A percentile compares a stretch with the other conserved stretches of the same genome.
phyloP scores from a whole-genome alignment of 192 early-diverging fungal species.

The Linnemannia schmuckeri region DNA sequence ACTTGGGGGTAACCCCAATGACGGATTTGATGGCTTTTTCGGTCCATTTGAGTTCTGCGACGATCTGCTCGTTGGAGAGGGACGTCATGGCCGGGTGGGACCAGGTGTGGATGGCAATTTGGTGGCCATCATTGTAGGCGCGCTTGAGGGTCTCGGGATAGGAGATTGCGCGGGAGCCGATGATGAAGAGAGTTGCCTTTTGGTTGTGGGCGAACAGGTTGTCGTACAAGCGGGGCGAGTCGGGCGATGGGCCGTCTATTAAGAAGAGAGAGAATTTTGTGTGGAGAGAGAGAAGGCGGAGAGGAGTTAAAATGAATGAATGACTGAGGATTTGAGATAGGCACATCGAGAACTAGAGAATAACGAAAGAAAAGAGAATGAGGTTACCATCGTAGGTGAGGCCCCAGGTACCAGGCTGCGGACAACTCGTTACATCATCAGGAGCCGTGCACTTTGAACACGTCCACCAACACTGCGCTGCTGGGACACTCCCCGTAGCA shows the following conservation, averaged over 20 bases:
- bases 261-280: not conserved
- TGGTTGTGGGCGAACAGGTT: constrained; percentile 53
- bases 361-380: constrained; percentile 19
- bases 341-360: constrained; percentile 28
- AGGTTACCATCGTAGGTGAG: constrained; percentile 61
- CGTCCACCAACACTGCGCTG: constrained; percentile 64
- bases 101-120: constrained; percentile 69
- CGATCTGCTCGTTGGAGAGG: constrained; percentile 60
- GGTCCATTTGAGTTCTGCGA: constrained; percentile 78
- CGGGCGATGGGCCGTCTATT: constrained; percentile 64
- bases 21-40: constrained; percentile 67
- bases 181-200: constrained; percentile 65
- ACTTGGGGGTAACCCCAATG: constrained; percentile 62
- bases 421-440: constrained; percentile 51
- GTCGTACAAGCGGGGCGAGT: constrained; percentile 59
- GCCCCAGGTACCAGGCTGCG: constrained; percentile 62
- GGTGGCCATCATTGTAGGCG: constrained; percentile 52
- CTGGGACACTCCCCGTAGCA: constrained; percentile 18
- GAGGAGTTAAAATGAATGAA: too few species aligned
- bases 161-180: constrained; percentile 61
- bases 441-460: constrained; percentile 50
- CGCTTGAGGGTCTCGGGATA: constrained; percentile 49
- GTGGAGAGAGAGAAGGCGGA: not conserved
- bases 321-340: too few species aligned
- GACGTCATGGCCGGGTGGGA: constrained; percentile 68